phyloP scores from a whole-genome alignment of 1,139 yeast species.

The Fermentozyma sake region DNA sequence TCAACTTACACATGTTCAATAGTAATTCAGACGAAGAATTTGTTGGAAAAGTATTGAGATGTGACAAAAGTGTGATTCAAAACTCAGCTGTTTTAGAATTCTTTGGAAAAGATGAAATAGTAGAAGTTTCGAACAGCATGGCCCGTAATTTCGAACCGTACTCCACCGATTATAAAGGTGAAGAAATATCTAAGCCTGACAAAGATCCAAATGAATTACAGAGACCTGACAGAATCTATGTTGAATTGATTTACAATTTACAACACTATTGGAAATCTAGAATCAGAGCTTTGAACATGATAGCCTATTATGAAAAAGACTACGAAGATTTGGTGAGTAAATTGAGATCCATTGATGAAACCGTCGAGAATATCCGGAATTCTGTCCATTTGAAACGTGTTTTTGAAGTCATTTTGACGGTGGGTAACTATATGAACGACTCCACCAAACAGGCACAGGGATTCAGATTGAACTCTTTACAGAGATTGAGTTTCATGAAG shows the following conservation, averaged over 20 bases:
- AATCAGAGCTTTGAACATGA: slow-evolving; percentile 61
- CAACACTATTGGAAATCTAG: slow-evolving; percentile 82
- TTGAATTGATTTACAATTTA: slow-evolving; percentile 68
- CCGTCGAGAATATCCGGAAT: slow-evolving; percentile 55
- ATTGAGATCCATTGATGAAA: slow-evolving; percentile 58
- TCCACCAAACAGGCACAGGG: slow-evolving; percentile 77
- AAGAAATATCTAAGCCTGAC: slow-evolving; percentile 48
- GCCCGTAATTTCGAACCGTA: slow-evolving; percentile 70
- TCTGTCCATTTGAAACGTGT: slow-evolving; percentile 60
- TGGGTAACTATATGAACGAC: slow-evolving; percentile 84
- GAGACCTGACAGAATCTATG: slow-evolving; percentile 69
- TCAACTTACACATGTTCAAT: slow-evolving; percentile 63
- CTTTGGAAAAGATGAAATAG: slow-evolving; percentile 62
- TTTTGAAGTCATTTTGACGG: slow-evolving; percentile 72
- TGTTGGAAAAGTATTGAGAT: slow-evolving; percentile 52
- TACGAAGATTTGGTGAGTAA: slow-evolving; percentile 62
- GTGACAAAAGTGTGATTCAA: slow-evolving; percentile 54
- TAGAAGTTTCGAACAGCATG: slow-evolving; percentile 58
- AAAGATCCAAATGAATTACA: slow-evolving; percentile 73
- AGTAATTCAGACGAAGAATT: slow-evolving; percentile 52
- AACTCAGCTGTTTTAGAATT: slow-evolving; percentile 68
- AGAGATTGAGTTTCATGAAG: slow-evolving; percentile 70
- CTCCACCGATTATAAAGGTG: slow-evolving; percentile 43
- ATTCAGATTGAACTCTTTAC: slow-evolving; percentile 69
- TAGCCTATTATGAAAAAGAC: slow-evolving; percentile 63